phyloP scores from a whole-genome alignment of 73 alveolate species.

The Paramecium tetraurelia region DNA sequence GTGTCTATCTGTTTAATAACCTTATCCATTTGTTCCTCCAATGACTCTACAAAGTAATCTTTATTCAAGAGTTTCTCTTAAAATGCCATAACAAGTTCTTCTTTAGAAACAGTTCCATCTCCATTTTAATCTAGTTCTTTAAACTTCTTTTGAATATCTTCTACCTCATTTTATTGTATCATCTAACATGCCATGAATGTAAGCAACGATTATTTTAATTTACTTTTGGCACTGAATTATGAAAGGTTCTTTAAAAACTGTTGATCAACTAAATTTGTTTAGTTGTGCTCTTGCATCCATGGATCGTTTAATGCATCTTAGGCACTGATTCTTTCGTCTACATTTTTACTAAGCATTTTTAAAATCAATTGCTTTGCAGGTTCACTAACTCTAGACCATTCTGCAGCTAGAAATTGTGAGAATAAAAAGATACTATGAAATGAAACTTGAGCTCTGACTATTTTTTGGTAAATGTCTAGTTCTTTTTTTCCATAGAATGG shows the following conservation, averaged over 20 bases:
- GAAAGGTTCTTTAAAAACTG: constrained; percentile 25
- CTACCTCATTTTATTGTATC: background rate
- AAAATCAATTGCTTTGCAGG: constrained; percentile 69
- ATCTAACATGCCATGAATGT: constrained; percentile 44
- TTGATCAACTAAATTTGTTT: background rate
- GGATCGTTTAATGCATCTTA: constrained; percentile 5
- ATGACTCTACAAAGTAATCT: background rate
- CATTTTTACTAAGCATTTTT: constrained; percentile 59
- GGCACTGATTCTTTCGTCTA: constrained; percentile 53
- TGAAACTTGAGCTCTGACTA: constrained; percentile 67
- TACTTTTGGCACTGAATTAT: constrained; percentile 43
- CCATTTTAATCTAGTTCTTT: constrained; percentile 44
- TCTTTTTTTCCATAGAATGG: constrained; percentile 77
- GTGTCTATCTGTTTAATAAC: constrained; percentile 48
- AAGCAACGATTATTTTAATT: constrained; percentile 17
- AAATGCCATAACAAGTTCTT: background rate
- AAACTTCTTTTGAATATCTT: background rate
- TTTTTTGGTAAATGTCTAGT: constrained; percentile 68
- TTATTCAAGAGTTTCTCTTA: background rate
- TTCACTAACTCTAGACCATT: constrained; percentile 60
- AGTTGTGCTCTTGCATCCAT: constrained; percentile 28
- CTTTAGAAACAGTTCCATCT: constrained; percentile 44
- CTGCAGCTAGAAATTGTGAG: constrained; percentile 26
- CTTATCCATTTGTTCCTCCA: background rate
- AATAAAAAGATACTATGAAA: constrained; percentile 41